A percentile compares a stretch with the other conserved stretches of the same genome.
These are phyloP conservation scores for Saccharomycopsis amapae DNA, from an alignment of 805 yeast genomes.

Conservation along the genomic window DNA sequence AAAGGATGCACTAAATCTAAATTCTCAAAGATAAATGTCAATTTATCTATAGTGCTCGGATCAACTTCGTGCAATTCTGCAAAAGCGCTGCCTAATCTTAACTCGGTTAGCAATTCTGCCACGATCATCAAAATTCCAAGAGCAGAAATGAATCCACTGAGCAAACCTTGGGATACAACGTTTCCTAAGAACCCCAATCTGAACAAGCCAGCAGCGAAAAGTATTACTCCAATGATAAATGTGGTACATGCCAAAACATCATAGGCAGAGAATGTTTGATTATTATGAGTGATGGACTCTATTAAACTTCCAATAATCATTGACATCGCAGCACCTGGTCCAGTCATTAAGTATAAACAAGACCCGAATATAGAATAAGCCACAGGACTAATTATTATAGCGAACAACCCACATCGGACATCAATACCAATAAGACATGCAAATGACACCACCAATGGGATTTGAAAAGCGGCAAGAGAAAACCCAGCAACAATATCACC, in stretches of 20 bases:
- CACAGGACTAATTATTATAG: slow-evolving; percentile 68
- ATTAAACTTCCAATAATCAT: slow-evolving; percentile 70
- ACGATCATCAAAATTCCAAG: slow-evolving; percentile 81
- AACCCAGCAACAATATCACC: slow-evolving; percentile 79
- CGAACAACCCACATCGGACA: slow-evolving; percentile 69
- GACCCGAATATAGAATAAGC: slow-evolving; percentile 73
- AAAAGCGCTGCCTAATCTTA: slow-evolving; percentile 68
- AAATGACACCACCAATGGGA: slow-evolving; percentile 60
- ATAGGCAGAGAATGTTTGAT: slow-evolving; percentile 39
- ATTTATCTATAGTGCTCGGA: slow-evolving; percentile 38
- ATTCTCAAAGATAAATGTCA: slow-evolving; percentile 48
- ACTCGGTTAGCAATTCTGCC: slow-evolving; percentile 62
- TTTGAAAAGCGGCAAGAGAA: slow-evolving; percentile 83
- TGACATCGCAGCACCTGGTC: slow-evolving; percentile 87
- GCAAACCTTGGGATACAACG: slow-evolving; percentile 65
- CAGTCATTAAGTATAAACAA: slow-evolving; percentile 81
- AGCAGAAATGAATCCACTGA: slow-evolving; percentile 80
- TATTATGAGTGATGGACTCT: slow-evolving; percentile 31
- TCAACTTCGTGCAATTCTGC: slow-evolving; percentile 23
- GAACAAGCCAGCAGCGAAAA: slow-evolving; percentile 65
- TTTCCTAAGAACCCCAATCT: slow-evolving; percentile 82
- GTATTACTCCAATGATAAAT: slow-evolving; percentile 50
- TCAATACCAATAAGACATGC: slow-evolving; percentile 74
- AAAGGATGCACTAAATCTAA: slow-evolving; percentile 39
- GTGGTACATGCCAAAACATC: slow-evolving; percentile 62